Conservation (phyloP, 352 stramenopile species). For the Phytophthora macrochlamydospora region DNA sequence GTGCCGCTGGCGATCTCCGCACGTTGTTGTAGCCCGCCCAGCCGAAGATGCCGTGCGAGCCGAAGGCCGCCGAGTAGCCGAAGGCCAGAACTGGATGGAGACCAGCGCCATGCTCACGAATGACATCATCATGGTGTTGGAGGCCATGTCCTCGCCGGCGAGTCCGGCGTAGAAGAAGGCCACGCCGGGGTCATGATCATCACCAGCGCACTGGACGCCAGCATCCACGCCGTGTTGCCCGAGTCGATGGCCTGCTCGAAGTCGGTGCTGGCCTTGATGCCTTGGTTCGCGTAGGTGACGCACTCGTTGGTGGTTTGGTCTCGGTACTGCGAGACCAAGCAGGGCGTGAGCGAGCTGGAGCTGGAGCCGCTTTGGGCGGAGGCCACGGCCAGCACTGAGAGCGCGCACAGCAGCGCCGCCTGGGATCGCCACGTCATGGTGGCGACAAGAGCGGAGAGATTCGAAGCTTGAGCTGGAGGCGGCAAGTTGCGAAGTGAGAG, state of each 20-base stretch:
- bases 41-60: conserved; percentile 60
- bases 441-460: neutral
- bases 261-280: conserved; percentile 38
- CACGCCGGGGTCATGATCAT: conserved; percentile 80
- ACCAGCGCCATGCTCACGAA: conserved; percentile 81
- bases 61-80: conserved; percentile 76
- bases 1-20: conserved; percentile 42
- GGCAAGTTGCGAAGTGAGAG: neutral
- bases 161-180: conserved; percentile 85
- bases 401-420: conserved; percentile 31
- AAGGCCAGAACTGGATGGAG: conserved; percentile 83
- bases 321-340: conserved; percentile 38
- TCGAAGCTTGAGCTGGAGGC: neutral
- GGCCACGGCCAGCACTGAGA: conserved; percentile 40
- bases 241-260: conserved; percentile 40
- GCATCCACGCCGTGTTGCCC: conserved; percentile 74
- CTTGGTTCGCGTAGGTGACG: conserved; percentile 42
- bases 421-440: neutral
- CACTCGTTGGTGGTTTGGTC: conserved; percentile 38
- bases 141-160: conserved; percentile 69
- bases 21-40: conserved; percentile 74
- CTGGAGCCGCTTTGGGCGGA: conserved; percentile 23
- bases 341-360: conserved; percentile 25
- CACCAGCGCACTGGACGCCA: conserved; percentile 52
- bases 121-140: conserved; percentile 85